A percentile compares a stretch with the other conserved stretches of the same genome.
phyloP scores from a whole-genome alignment of 306 rosid species.

The Ormosia emarginata region DNA sequence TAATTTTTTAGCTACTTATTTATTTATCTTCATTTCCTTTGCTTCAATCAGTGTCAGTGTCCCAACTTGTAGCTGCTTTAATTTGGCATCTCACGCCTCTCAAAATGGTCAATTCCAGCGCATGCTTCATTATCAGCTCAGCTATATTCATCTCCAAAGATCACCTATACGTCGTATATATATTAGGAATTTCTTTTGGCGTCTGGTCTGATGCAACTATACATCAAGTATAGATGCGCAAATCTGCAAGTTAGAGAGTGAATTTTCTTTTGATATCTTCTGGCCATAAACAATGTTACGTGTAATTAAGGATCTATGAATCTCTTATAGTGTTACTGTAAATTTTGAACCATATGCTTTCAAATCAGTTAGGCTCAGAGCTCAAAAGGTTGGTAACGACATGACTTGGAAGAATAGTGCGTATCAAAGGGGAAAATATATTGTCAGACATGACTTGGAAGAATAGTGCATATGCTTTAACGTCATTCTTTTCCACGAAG shows the following conservation, averaged over 20 bases:
- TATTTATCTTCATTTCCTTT: background rate
- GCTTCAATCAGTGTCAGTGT: background rate
- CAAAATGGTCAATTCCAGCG: background rate
- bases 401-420: too few species aligned
- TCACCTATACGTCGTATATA: background rate
- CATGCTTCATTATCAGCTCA: background rate
- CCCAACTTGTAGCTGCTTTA: background rate
- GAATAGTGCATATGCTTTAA: background rate
- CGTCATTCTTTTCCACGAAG: background rate
- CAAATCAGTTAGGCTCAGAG: background rate
- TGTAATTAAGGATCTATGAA: background rate
- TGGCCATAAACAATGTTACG: background rate
- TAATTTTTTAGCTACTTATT: background rate
- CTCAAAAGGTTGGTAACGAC: background rate
- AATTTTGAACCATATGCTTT: background rate
- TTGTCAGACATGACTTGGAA: background rate
- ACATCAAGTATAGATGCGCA: background rate
- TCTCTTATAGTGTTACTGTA: background rate
- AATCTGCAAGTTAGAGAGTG: background rate
- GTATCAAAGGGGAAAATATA: background rate
- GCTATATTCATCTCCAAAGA: background rate
- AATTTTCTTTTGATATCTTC: background rate
- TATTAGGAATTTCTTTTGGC: background rate
- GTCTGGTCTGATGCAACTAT: background rate
- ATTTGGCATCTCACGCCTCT: constrained; percentile 6